Evolutionary conservation across 2,329 filamentous ascomycete genomes (phyloP).

Genomic region (Coleophoma crateriformis): DNA sequence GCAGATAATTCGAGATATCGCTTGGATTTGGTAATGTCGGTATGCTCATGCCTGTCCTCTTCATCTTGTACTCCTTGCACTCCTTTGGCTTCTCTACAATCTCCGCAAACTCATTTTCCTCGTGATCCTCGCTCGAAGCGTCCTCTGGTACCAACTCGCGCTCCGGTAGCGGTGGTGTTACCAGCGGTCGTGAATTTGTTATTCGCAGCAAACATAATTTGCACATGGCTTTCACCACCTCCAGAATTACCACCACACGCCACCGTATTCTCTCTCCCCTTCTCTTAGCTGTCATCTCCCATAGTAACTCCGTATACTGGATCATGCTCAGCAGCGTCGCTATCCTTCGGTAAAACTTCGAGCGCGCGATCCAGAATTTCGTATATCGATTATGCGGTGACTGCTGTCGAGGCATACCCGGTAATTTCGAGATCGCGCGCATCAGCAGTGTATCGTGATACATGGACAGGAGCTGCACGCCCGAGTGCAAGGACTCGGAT

Average conservation of each 20-base stretch:
- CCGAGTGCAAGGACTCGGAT: slow-evolving; percentile 85
- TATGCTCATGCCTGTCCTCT: slow-evolving; percentile 81
- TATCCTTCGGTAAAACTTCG: slow-evolving; percentile 70
- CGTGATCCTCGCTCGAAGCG: slow-evolving; percentile 35
- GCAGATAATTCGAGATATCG: slow-evolving; percentile 82
- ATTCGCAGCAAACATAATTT: slow-evolving; percentile 73
- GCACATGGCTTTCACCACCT: slow-evolving; percentile 82
- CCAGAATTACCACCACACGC: slow-evolving; percentile 80
- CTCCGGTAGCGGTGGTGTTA: slow-evolving; percentile 81
- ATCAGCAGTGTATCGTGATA: slow-evolving; percentile 89
- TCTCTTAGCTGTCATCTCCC: slow-evolving; percentile 93
- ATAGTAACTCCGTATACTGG: slow-evolving; percentile 91
- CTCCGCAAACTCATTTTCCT: slow-evolving; percentile 33
- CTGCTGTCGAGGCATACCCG: slow-evolving; percentile 40
- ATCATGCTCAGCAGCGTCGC: slow-evolving; percentile 83
- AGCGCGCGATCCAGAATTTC: slow-evolving; percentile 58
- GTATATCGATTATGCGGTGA: slow-evolving; percentile 61
- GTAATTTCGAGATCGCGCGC: slow-evolving; percentile 53
- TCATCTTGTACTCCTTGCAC: slow-evolving; percentile 76
- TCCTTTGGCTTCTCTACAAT: slow-evolving; percentile 25
- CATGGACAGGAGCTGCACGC: slow-evolving; percentile 82
- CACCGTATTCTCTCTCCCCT: slow-evolving; percentile 78
- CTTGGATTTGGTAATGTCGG: slow-evolving; percentile 75
- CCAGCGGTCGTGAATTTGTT: slow-evolving; percentile 75
- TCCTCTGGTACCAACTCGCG: slow-evolving; percentile 69